A percentile compares a stretch with the other conserved stretches of the same genome.
Conservation (phyloP, 2,329 filamentous ascomycete genomes). For the Monosporascus sp. region DNA sequence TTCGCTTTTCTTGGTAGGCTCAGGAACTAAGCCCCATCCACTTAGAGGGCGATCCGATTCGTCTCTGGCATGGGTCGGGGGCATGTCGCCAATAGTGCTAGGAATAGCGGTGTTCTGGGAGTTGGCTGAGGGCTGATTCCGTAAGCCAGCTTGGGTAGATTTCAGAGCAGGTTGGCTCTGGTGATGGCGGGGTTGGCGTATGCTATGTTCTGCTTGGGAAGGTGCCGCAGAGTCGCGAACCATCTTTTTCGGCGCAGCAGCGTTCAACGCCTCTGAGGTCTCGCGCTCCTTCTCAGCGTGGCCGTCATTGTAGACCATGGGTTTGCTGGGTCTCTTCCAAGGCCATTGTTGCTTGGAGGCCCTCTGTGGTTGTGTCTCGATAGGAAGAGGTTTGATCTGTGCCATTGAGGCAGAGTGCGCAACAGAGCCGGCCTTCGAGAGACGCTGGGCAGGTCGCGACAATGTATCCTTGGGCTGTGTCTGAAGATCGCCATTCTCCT, state of each 20-base stretch:
- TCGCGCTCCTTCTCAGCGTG: slow-evolving; percentile 7
- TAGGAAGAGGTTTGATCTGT: slow-evolving; percentile 8
- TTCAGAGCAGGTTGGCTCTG: slow-evolving; percentile 51
- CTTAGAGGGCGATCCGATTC: no score
- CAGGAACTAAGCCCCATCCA: not conserved
- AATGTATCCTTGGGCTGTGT: slow-evolving; percentile 28
- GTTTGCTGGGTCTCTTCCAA: slow-evolving; percentile 9
- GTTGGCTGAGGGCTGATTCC: slow-evolving; percentile 33
- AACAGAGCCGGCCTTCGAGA: slow-evolving; percentile 15
- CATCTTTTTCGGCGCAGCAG: not conserved
- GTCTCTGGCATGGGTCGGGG: no score
- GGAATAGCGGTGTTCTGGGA: slow-evolving; percentile 8
- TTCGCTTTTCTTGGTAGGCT: not conserved
- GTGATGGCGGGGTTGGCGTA: slow-evolving; percentile 35
- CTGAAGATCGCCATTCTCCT: slow-evolving; percentile 36
- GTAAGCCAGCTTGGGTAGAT: slow-evolving; percentile 29
- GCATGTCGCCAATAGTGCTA: not conserved
- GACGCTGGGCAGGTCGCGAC: slow-evolving; percentile 31
- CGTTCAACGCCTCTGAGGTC: not conserved
- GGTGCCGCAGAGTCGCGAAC: not conserved
- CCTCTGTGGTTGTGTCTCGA: slow-evolving; percentile 1
- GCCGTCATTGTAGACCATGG: slow-evolving; percentile 21
- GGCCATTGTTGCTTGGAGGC: slow-evolving; percentile 2
- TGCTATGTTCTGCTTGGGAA: not conserved
- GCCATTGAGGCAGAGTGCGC: slow-evolving; percentile 15